phyloP scores from a whole-genome alignment of 2,329 filamentous ascomycete species.

The Hypoxylon rubiginosum region DNA sequence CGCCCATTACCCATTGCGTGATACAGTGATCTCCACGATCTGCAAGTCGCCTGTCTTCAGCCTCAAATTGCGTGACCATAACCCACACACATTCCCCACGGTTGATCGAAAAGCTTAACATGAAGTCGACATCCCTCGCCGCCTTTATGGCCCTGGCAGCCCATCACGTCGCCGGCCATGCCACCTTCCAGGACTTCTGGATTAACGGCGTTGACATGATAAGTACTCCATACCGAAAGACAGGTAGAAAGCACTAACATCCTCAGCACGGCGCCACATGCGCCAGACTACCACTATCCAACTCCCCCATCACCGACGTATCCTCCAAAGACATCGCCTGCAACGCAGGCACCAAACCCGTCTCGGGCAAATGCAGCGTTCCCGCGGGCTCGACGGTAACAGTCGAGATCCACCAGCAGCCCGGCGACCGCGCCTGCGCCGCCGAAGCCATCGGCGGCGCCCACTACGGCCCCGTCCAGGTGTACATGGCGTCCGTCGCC shows the following conservation, averaged over 20 bases:
- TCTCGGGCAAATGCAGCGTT: conserved; percentile 60
- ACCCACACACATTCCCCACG: conserved; percentile 1
- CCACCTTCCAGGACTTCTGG: conserved; percentile 67
- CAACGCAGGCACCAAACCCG: conserved; percentile 55
- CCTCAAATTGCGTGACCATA: conserved; percentile 23
- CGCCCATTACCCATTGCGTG: conserved; percentile 1
- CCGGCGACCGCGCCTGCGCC: conserved; percentile 52
- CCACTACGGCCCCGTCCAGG: conserved; percentile 59
- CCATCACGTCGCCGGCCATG: conserved; percentile 59
- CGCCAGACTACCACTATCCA: conserved; percentile 63
- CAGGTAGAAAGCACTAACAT: conserved; percentile 41
- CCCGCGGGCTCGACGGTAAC: conserved; percentile 64
- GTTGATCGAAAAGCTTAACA: conserved; percentile 36
- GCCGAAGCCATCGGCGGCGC: conserved; percentile 60
- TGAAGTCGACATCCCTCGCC: conserved; percentile 55
- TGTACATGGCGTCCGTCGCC: conserved; percentile 57
- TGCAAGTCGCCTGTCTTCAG: conserved; percentile 22
- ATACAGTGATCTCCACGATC: conserved; percentile 21
- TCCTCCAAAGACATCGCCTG: conserved; percentile 58
- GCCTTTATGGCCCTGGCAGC: conserved; percentile 53
- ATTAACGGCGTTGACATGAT: conserved; percentile 59
- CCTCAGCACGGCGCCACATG: conserved; percentile 57
- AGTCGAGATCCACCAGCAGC: conserved; percentile 68
- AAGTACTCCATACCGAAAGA: conserved; percentile 26
- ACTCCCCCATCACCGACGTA: conserved; percentile 64